Base-by-base conservation (phyloP, 2,329 filamentous ascomycete genomes). In the Fusarium luffae region DNA sequence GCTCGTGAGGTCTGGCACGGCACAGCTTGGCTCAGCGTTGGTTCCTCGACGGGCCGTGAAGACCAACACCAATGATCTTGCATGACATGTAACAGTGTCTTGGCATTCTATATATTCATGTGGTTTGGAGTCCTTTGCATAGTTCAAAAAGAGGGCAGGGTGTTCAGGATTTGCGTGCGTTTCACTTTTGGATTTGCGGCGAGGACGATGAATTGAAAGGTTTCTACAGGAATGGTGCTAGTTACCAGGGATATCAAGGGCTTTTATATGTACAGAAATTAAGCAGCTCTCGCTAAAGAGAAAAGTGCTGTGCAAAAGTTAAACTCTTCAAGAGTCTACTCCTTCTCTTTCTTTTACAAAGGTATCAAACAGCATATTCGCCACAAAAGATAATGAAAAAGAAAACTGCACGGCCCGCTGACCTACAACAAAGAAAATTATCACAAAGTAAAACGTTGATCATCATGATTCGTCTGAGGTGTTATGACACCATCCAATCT, bases 391-490 rank as follows among this genome's bases (percentile, higher is more conserved):
- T 44, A 18, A 41, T 32, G 64, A 34, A 55, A 49, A 40, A 42
- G 37, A 58, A 63, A 63, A 41, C 42, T 59, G 54, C 21, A 51
- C n/a, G 42, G 44, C 50, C 48, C 51, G 63, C 68, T 70, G 56
- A 59, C 27, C 30, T 41, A 41, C 44, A 43, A 61, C 54, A 54
- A 66, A 34, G 48, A 51, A 63, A 59, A 47, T 27, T 43, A 59
- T 21, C 47, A 63, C 63, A 74, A 72, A 51, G 50, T 49, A 56
- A 73, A 74, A 59, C 72, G 62, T 74, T 59, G 21, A 63, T 59
- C 57, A 42, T 75, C 73, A 57, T 75, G 51, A 72, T 49, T 75
- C 73, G 59, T 75, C 46, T 54, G 59, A 54, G 63, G 65, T 63
- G 55, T 30, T 46, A 30, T 57, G 34, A 37, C 60, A 51, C 52